A percentile compares a stretch with the other conserved stretches of the same genome.
These are phyloP conservation scores for Epichloe sibirici DNA, from an alignment of 2,329 filamentous ascomycete genomes.

Conservation along the genomic window DNA sequence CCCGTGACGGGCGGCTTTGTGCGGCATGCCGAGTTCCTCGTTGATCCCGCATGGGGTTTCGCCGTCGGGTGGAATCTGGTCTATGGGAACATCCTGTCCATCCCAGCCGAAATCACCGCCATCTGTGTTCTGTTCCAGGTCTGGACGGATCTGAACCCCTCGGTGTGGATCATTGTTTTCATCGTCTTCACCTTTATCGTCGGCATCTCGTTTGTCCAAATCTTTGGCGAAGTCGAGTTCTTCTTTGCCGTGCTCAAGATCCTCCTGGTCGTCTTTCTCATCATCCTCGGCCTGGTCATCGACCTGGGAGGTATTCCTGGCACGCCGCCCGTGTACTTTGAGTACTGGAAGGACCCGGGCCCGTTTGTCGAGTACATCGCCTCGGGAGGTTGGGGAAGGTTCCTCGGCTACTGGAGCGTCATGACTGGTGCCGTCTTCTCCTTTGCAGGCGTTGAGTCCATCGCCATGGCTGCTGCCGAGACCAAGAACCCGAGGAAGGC, in stretches of 20 bases:
- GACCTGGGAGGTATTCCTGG: constrained; percentile 50
- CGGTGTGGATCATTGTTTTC: constrained; percentile 37
- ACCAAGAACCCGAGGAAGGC: constrained; percentile 41
- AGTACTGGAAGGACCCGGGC: constrained; percentile 57
- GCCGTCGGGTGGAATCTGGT: constrained; percentile 42
- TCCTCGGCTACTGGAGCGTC: constrained; percentile 54
- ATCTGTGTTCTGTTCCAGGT: constrained; percentile 50
- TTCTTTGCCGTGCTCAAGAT: constrained; percentile 43
- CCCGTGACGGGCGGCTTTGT: constrained; percentile 53
- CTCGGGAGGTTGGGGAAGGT: constrained; percentile 44
- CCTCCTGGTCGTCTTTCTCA: constrained; percentile 47
- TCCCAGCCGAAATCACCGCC: constrained; percentile 50
- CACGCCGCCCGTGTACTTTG: constrained; percentile 48
- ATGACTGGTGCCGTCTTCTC: constrained; percentile 54
- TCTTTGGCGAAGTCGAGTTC: constrained; percentile 49
- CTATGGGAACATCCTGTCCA: constrained; percentile 41
- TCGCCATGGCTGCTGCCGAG: constrained; percentile 51
- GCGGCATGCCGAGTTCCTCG: constrained; percentile 45
- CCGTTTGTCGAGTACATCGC: constrained; percentile 56
- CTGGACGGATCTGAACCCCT: constrained; percentile 46
- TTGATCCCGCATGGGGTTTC: constrained; percentile 48
- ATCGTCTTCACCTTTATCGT: constrained; percentile 42
- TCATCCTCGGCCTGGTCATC: constrained; percentile 49
- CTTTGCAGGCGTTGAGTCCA: constrained; percentile 52
- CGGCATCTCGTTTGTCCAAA: constrained; percentile 43